A percentile compares a stretch with the other conserved stretches of the same genome.
Evolutionary conservation across 2,329 filamentous ascomycete genomes (phyloP).

Genomic region (Fusarium siculi): DNA sequence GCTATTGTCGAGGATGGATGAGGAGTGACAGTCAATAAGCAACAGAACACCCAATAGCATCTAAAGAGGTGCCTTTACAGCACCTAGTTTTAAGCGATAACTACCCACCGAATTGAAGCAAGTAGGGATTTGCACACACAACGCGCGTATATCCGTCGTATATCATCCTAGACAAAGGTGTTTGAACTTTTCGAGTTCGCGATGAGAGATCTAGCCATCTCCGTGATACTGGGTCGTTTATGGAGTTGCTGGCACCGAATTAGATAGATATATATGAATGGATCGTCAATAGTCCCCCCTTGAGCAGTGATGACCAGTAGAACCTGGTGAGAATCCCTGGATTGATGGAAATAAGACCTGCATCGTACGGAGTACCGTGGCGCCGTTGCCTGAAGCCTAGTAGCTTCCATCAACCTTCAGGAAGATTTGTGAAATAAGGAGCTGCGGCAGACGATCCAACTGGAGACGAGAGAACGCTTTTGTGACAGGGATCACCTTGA

Average conservation of each 20-base stretch:
- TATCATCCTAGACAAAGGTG: constrained; percentile 6
- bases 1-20: constrained; percentile 4
- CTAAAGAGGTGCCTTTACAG: background rate
- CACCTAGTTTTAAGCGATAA: constrained; percentile 6
- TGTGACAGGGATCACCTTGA: background rate
- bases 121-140: background rate
- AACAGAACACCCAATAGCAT: constrained; percentile 1
- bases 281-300: background rate
- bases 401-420: constrained; percentile 4
- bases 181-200: background rate
- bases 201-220: background rate
- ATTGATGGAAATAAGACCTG: constrained; percentile 7
- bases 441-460: constrained; percentile 6
- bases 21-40: background rate
- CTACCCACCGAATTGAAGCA: background rate
- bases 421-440: constrained; percentile 17
- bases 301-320: background rate
- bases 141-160: background rate
- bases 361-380: background rate
- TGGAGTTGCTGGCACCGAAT: background rate
- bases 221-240: background rate
- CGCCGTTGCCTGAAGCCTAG: background rate
- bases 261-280: constrained; percentile 7
- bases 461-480: background rate
- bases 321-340: constrained; percentile 3